Conservation (phyloP, 2,329 filamentous ascomycete species). For the Botryotinia globosa region DNA sequence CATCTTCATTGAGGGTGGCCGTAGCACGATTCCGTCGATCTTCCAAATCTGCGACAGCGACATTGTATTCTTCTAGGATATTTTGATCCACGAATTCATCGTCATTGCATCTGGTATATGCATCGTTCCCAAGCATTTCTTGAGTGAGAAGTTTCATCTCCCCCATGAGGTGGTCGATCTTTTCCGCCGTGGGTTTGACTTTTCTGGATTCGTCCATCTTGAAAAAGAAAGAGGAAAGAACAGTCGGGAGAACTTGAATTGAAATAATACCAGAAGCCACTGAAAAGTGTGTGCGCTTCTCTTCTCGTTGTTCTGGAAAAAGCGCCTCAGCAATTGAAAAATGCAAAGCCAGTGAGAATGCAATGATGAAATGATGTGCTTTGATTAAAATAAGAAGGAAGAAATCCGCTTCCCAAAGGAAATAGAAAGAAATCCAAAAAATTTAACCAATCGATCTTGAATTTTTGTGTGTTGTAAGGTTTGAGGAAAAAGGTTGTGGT, state of each 20-base stretch:
- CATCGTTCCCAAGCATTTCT: background rate
- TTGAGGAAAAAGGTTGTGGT: background rate
- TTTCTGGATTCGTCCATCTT: background rate
- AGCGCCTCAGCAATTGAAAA: background rate
- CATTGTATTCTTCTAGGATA: background rate
- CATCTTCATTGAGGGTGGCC: background rate
- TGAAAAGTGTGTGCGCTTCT: background rate
- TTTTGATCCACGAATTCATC: background rate
- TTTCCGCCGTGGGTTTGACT: background rate
- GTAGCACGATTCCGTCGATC: background rate
- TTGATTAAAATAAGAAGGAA: background rate
- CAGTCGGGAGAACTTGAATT: background rate
- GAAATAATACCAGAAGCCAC: background rate
- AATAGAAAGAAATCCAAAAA: background rate
- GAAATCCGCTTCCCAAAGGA: background rate
- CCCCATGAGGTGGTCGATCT: background rate
- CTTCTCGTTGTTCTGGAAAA: background rate
- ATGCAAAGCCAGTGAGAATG: background rate
- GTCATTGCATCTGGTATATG: background rate
- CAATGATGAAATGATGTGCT: background rate
- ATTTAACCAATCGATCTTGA: background rate
- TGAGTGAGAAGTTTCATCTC: conserved; percentile 2
- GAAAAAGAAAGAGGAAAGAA: background rate
- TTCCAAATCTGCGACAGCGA: background rate
- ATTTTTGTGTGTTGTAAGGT: background rate